Percentiles rank a stretch among this genome's conserved stretches.
Evolutionary conservation across 1,139 yeast species (phyloP).

Genomic region (Nadsonia commutata): DNA sequence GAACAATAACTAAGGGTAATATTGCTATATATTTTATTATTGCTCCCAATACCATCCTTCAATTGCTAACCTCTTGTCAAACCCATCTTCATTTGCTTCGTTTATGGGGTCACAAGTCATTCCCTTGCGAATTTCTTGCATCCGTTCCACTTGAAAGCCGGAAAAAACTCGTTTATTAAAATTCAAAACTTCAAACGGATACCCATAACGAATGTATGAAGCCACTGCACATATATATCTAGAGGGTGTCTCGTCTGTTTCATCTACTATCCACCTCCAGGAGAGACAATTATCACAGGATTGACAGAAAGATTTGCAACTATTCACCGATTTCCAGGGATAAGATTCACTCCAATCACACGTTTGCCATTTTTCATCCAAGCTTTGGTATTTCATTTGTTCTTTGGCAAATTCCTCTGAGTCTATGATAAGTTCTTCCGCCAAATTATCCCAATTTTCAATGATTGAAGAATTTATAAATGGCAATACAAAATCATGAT

Average conservation of each 20-base stretch:
- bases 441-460: constrained; percentile 17
- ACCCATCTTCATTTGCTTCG: background rate
- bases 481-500: constrained; percentile 22
- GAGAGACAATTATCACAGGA: background rate
- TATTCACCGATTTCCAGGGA: background rate
- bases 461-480: constrained; percentile 14
- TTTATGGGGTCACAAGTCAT: background rate
- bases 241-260: background rate
- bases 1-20: no score
- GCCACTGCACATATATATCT: background rate
- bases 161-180: background rate
- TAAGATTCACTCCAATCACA: no score
- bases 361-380: no score
- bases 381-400: no score
- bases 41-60: background rate
- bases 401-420: background rate
- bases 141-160: background rate
- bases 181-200: background rate
- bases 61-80: background rate
- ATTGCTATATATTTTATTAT: no score
- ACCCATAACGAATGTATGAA: background rate
- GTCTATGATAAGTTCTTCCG: background rate
- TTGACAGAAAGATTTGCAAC: background rate
- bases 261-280: background rate
- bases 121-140: background rate